Evolutionary conservation across 805 yeast genomes (phyloP).

Genomic region (Helenozyma rhizophorensis): DNA sequence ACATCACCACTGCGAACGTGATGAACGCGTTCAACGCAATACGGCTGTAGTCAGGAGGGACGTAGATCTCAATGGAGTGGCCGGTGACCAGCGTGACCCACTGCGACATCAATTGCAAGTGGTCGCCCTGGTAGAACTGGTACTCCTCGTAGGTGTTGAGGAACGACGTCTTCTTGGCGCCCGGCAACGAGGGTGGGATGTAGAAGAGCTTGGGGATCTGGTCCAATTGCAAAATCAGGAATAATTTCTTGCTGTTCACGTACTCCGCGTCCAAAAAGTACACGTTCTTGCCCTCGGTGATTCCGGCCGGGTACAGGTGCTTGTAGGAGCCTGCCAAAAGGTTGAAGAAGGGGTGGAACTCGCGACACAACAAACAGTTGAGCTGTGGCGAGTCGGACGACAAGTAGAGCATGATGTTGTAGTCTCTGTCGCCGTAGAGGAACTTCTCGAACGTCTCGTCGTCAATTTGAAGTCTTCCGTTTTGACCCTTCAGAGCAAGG

Average conservation of each 20-base stretch:
- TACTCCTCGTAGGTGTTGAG: slow-evolving; percentile 32
- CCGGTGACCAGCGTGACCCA: slow-evolving; percentile 37
- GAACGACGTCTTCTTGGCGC: slow-evolving; percentile 24
- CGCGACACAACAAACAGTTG: slow-evolving; percentile 72
- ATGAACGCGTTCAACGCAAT: slow-evolving; percentile 32
- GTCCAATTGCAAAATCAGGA: slow-evolving; percentile 50
- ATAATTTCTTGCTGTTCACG: slow-evolving; percentile 48
- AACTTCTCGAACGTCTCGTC: slow-evolving; percentile 56
- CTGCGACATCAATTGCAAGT: slow-evolving; percentile 27
- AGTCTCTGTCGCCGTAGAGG: slow-evolving; percentile 64
- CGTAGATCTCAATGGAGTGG: slow-evolving; percentile 30
- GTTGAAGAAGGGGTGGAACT: slow-evolving; percentile 62
- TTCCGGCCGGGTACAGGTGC: slow-evolving; percentile 48
- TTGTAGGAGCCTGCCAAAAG: slow-evolving; percentile 55
- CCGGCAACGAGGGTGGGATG: slow-evolving; percentile 46
- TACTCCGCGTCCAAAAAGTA: slow-evolving; percentile 77
- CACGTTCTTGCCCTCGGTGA: slow-evolving; percentile 38
- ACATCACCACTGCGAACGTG: slow-evolving; percentile 25
- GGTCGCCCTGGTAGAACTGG: slow-evolving; percentile 45
- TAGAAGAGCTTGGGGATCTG: slow-evolving; percentile 76
- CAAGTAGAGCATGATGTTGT: slow-evolving; percentile 58
- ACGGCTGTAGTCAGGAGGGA: slow-evolving; percentile 41
- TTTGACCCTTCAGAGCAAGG: slow-evolving; percentile 8
- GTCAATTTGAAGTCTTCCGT: slow-evolving; percentile 31
- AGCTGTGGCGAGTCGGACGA: slow-evolving; percentile 73